Evolutionary conservation across 352 stramenopile genomes (phyloP), one percentile per base, ranked within the genome.

Genomic region (Phytophthora palmivora): DNA sequence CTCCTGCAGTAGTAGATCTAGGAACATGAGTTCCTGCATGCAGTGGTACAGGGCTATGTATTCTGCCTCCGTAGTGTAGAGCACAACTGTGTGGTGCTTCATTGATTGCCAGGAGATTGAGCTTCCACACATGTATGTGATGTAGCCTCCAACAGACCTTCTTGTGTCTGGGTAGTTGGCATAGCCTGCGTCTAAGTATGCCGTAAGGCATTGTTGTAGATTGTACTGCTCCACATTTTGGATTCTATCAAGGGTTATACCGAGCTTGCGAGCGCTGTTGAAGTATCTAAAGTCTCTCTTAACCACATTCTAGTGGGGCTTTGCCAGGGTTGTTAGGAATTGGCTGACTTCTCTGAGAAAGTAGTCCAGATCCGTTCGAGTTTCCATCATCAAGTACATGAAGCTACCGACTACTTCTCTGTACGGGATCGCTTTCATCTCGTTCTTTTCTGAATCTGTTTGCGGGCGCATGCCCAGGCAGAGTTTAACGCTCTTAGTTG

Each of bases 71-170:
- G 24, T 49, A 18, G 24, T 67, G n/a, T 55, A 65, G 12, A 76
- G 39, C n/a, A 69, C 51, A 8, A 68, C 56, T 8, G 45, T 62
- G 42, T 67, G 58, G 16, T 72, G 56, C 21, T 70, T 71, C 22
- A 39, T 48, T n/a, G 55, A 61, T 28, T 63, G 9, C 67, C 59
- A 62, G 4, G 61, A 72, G 14, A 64, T 69, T 30, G 59, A 54
- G 24, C 50, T 65, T 22, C 43, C 47, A 36, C 50, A 33, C 34
- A 70, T 50, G 15, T n/a, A n/a, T n/a, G n/a, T n/a, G n/a, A n/a
- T n/a, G n/a, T n/a, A n/a, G n/a, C n/a, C n/a, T n/a, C n/a, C 61
- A 45, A n/a, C n/a, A n/a, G n/a, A n/a, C n/a, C n/a, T n/a, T n/a
- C n/a, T n/a, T 2, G 63, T 69, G 33, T 65, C 53, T 22, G 22